Evolutionary conservation across 352 stramenopile species (phyloP).

Genomic region (Globisporangium mamillatum): DNA sequence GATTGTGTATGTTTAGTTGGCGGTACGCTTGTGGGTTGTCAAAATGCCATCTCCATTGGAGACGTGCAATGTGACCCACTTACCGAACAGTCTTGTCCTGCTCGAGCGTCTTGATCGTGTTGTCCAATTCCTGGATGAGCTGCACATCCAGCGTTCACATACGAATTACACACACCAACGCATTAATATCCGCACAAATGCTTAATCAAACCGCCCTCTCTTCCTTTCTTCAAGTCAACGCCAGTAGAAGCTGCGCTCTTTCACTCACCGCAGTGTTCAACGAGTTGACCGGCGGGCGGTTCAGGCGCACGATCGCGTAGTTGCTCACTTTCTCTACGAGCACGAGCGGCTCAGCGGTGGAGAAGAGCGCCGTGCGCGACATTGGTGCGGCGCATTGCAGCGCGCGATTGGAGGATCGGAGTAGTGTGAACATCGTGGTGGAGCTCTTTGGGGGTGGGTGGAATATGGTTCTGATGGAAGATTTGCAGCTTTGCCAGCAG

Average conservation of each 20-base stretch:
- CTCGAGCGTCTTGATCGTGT: slow-evolving; percentile 69
- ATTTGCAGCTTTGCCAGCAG: background rate
- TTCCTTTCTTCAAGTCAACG: background rate
- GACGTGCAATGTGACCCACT: background rate
- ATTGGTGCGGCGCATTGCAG: slow-evolving; percentile 1
- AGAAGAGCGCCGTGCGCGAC: slow-evolving; percentile 24
- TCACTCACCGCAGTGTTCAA: slow-evolving; percentile 60
- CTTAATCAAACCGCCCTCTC: too few relatives aligned
- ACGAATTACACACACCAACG: background rate
- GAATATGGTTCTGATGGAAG: slow-evolving; percentile 10
- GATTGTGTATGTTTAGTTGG: background rate
- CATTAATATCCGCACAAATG: background rate
- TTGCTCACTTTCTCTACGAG: slow-evolving; percentile 71
- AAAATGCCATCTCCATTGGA: background rate
- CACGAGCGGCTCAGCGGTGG: slow-evolving; percentile 48
- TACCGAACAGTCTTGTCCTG: slow-evolving; percentile 75
- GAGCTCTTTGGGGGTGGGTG: slow-evolving; percentile 10
- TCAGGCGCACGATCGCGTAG: slow-evolving; percentile 79
- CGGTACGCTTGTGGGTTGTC: background rate
- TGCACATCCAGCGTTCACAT: slow-evolving; percentile 18
- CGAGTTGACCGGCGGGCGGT: slow-evolving; percentile 78
- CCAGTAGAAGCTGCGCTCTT: background rate
- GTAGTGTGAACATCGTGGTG: slow-evolving; percentile 16
- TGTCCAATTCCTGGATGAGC: slow-evolving; percentile 66
- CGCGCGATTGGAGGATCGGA: slow-evolving; percentile 7